Percentiles rank a stretch among this genome's conserved stretches.
Conservation (phyloP, 495 filamentous ascomycete genomes). For the Penicillium roqueforti region DNA sequence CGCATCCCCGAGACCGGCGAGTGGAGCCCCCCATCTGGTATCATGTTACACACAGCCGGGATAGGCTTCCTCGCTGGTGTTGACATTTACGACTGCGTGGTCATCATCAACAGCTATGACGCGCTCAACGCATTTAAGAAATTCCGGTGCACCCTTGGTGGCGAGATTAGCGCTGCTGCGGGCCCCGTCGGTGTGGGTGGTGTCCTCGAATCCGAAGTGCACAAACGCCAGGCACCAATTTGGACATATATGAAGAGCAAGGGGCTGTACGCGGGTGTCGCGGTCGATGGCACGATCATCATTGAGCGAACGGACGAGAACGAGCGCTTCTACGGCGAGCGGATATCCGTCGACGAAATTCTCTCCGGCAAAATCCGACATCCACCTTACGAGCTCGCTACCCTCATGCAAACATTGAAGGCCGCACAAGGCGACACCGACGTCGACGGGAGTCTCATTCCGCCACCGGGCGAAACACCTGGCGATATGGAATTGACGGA, state of each 20-base stretch:
- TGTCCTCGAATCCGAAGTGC: slow-evolving; percentile 67
- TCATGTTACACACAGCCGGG: slow-evolving; percentile 80
- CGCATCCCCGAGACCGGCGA: slow-evolving; percentile 70
- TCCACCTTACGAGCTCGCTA: slow-evolving; percentile 58
- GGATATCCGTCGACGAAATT: slow-evolving; percentile 72
- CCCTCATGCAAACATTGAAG: slow-evolving; percentile 74
- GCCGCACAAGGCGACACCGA: slow-evolving; percentile 75
- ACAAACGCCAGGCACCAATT: slow-evolving; percentile 67
- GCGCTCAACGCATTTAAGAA: slow-evolving; percentile 78
- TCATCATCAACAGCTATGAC: slow-evolving; percentile 80
- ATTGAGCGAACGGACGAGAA: slow-evolving; percentile 87
- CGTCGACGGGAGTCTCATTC: slow-evolving; percentile 57
- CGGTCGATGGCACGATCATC: slow-evolving; percentile 78
- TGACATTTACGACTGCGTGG: slow-evolving; percentile 89
- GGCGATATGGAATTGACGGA: slow-evolving; percentile 63
- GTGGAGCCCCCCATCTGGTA: slow-evolving; percentile 86
- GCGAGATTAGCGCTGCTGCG: slow-evolving; percentile 70
- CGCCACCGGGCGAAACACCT: slow-evolving; percentile 59
- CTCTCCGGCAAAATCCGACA: slow-evolving; percentile 72
- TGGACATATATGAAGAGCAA: slow-evolving; percentile 87
- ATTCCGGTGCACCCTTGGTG: slow-evolving; percentile 70
- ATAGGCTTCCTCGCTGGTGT: slow-evolving; percentile 86
- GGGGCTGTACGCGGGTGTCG: slow-evolving; percentile 77
- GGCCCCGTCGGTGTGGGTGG: slow-evolving; percentile 77
- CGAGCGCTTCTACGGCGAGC: slow-evolving; percentile 75